Evolutionary conservation across 2,329 filamentous ascomycete species (phyloP).

Genomic region (Epichloe aotearoae): DNA sequence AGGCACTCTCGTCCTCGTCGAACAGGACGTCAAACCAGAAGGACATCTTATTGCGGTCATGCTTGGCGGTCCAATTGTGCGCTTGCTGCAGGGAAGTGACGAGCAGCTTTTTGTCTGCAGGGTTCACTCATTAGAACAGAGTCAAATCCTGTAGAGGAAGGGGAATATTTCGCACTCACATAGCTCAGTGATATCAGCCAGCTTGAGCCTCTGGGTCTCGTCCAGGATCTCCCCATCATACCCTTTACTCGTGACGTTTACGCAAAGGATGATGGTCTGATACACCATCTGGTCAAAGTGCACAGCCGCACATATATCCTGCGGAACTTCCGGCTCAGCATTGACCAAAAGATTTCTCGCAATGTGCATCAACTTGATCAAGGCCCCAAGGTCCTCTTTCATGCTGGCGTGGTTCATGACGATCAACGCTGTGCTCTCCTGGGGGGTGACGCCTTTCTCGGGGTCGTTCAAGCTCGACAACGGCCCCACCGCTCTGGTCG

Average conservation of each 20-base stretch:
- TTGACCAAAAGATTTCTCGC: slow-evolving; percentile 52
- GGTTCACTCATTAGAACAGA: slow-evolving; percentile 4
- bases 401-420: slow-evolving; percentile 47
- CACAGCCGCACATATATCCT: slow-evolving; percentile 51
- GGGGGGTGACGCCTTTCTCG: slow-evolving; percentile 42
- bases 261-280: slow-evolving; percentile 50
- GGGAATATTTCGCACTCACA: slow-evolving; percentile 29
- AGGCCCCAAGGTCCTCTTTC: slow-evolving; percentile 47
- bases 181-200: slow-evolving; percentile 51
- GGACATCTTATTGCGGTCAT: slow-evolving; percentile 56
- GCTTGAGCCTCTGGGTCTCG: slow-evolving; percentile 40
- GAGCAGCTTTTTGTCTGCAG: slow-evolving; percentile 50
- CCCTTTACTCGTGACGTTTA: slow-evolving; percentile 54
- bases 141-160: background rate
- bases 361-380: slow-evolving; percentile 56
- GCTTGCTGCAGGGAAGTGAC: slow-evolving; percentile 54
- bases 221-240: slow-evolving; percentile 52
- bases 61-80: slow-evolving; percentile 57
- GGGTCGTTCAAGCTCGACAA: slow-evolving; percentile 39
- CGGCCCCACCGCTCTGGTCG: slow-evolving; percentile 44
- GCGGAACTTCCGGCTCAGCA: slow-evolving; percentile 49
- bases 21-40: slow-evolving; percentile 56
- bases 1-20: slow-evolving; percentile 39
- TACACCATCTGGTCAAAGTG: slow-evolving; percentile 54
- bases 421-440: slow-evolving; percentile 49